These are phyloP conservation scores for Musa beccarii DNA, from an alignment of 176 grass and related monocot genomes.

Conservation along the genomic window DNA sequence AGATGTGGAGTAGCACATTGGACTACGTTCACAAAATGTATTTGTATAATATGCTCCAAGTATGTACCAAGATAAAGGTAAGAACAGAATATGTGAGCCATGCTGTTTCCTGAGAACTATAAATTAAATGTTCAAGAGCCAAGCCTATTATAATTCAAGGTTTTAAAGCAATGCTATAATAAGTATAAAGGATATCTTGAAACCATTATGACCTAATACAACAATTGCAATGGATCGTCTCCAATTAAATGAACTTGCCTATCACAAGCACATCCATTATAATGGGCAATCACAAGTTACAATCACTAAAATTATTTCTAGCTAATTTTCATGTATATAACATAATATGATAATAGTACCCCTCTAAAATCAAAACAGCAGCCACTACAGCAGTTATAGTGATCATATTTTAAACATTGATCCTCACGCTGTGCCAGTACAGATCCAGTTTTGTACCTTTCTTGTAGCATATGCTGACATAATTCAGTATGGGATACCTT, in stretches of 20 bases:
- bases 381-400: neutral
- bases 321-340: neutral
- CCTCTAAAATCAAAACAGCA: neutral
- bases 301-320: neutral
- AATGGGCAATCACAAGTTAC: neutral
- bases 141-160: neutral
- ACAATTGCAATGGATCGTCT: neutral
- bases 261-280: neutral
- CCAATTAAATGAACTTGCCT: neutral
- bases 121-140: neutral
- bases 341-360: neutral
- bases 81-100: neutral
- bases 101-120: neutral
- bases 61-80: neutral
- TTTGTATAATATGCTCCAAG: neutral
- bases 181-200: neutral
- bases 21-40: neutral
- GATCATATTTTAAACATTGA: no score
- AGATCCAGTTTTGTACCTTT: neutral
- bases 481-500: neutral
- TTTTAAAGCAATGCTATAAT: neutral
- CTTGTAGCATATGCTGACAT: neutral
- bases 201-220: neutral
- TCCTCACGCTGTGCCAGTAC: neutral
- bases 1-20: neutral